Evolutionary conservation across 1,284 basidiomycete genomes (phyloP).

Genomic region (Apiotrichum gamsii): DNA sequence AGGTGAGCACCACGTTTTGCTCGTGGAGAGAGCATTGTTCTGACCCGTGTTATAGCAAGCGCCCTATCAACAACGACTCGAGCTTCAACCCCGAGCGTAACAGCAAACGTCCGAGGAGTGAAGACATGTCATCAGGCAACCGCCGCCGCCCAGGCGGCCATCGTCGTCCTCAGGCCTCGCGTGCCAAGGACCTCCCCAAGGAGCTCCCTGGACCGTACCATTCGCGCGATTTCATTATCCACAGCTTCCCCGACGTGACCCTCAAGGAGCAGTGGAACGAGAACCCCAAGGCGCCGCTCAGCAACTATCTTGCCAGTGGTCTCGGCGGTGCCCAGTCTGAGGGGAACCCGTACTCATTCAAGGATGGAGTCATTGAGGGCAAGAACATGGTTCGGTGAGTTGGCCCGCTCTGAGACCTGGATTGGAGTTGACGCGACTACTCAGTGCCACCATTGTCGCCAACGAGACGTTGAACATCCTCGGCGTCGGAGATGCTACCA

Average conservation of each 20-base stretch:
- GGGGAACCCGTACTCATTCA: constrained; percentile 22
- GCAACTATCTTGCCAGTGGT: constrained; percentile 37
- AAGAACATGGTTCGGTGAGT: constrained; percentile 32
- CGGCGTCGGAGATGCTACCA: constrained; percentile 59
- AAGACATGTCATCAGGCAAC: too few species aligned
- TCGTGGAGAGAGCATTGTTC: too few species aligned
- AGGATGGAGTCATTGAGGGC: constrained; percentile 31
- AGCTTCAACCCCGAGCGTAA: too few species aligned
- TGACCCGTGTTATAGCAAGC: too few species aligned
- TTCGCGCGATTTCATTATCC: constrained; percentile 26
- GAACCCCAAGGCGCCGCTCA: constrained; percentile 45
- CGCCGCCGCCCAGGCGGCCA: neutral
- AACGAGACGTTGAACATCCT: constrained; percentile 32
- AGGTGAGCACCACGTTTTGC: too few species aligned
- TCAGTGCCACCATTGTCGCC: constrained; percentile 34
- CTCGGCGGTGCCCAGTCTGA: constrained; percentile 29
- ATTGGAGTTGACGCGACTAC: neutral
- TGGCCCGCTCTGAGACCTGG: neutral
- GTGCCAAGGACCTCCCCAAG: too few species aligned
- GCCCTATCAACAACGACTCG: too few species aligned
- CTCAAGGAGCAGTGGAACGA: constrained; percentile 42
- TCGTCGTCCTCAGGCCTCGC: constrained; percentile 5
- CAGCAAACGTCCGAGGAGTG: too few species aligned
- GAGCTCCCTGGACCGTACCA: constrained; percentile 26
- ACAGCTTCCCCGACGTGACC: constrained; percentile 15